Evolutionary conservation across 106 monocot species (phyloP), one percentile per base, ranked within the genome.

Genomic region (Amphibolis antarctica): DNA sequence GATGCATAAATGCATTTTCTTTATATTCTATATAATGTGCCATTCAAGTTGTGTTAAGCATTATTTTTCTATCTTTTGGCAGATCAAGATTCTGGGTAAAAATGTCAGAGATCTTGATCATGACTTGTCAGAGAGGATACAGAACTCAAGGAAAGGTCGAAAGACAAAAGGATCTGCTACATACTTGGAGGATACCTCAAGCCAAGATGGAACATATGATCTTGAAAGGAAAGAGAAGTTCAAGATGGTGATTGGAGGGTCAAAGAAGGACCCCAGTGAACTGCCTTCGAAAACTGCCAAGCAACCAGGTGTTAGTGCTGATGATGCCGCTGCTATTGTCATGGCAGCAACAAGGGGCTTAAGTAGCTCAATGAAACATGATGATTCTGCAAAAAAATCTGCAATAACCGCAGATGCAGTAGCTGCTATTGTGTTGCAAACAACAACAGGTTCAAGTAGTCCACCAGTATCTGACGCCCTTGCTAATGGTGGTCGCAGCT

Each of bases 281-380:
- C 77, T 71, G 31, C 67, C 62, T 19, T 23, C 74, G 28, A 53
- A 36, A 11, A 12, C 65, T 49, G 53, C 50, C 62, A 62, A 53
- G 58, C 67, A 63, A 30, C 47, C 69, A 51, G 82, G 77, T 30
- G 24, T 66, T 12, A 89, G 68, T 51, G 64, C 81, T 12, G 83
- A 94, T 69, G 86, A 79, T 71, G 89, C 83, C 53, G 85, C 88
- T 44, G 88, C 83, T 17, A 83, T 93, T 53, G 88, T 93, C 28
- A 64, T 79, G 57, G 77, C 79, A 30, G 93, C 89, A 21, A 93
- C 89, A 59, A 77, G 86, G 66, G 65, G 65, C 22, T 30, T 9
- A 20, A 66, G 65, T 31, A 66, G 65, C 30, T 48, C 65, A 18
- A 66, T 28, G 5, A 13, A 66, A 28, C 12, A 4, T 15, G 29